phyloP scores from a whole-genome alignment of 176 grass and related monocot genomes.

The Oryza meridionalis region DNA sequence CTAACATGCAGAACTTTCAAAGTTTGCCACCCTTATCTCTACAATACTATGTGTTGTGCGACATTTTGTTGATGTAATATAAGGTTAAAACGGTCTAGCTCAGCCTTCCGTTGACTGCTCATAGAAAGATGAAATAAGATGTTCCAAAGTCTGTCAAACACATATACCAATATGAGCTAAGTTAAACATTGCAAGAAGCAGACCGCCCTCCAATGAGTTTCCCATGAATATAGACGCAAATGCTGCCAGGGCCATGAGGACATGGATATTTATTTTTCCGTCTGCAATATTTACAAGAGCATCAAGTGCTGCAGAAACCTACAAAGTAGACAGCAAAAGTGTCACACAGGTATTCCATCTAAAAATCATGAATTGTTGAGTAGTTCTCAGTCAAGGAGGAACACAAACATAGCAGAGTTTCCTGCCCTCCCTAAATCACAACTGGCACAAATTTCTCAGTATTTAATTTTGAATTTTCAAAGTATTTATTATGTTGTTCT shows the following conservation, averaged over 20 bases:
- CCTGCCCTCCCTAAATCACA: background rate
- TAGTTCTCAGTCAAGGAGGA: background rate
- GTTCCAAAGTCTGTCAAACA: background rate
- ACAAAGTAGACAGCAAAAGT: conserved; percentile 32
- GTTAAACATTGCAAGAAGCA: conserved; percentile 99
- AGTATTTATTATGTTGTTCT: background rate
- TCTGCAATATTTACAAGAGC: conserved; percentile 87
- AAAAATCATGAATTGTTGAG: background rate
- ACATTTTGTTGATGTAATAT: too few relatives aligned
- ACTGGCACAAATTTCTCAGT: background rate
- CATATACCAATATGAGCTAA: conserved; percentile 91
- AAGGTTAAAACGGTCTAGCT: background rate
- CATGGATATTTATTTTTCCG: conserved; percentile 97
- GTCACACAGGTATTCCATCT: conserved; percentile 26
- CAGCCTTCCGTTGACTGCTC: background rate
- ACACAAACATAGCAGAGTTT: background rate
- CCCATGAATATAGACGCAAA: conserved; percentile 99
- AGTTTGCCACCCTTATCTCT: background rate
- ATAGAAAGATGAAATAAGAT: background rate
- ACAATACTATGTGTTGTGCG: background rate
- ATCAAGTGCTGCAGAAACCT: conserved; percentile 95
- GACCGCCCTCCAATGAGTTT: conserved; percentile 92
- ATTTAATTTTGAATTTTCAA: background rate
- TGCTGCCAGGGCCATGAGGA: conserved; percentile 97
- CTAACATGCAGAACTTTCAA: background rate